Evolutionary conservation across 176 grass and related monocot species (phyloP), one percentile per base, ranked within the genome.

Genomic region (Chrysopogon serrulatus): DNA sequence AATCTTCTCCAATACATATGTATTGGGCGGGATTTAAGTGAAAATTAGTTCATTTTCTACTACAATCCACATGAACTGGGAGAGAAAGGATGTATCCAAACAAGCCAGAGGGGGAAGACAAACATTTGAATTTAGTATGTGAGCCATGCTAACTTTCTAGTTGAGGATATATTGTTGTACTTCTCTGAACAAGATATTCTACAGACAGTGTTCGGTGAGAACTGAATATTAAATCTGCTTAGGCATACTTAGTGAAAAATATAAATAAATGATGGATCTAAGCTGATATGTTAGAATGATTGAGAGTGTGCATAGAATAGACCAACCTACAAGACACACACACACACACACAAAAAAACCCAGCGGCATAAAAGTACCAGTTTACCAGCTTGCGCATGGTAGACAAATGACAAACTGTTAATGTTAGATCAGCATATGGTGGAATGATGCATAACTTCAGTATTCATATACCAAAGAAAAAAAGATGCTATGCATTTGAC

Each of bases 101-200:
- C 3, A 26, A 57, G 10, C 54, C 53, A 12, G 54, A 27, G 68
- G 60, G 59, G 27, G 21, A 5, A 83, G 24, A 30, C 31, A 8
- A 26, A 30, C 15, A 74, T 82, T 45, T 82, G n/a, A 74, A 17
- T 65, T 74, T 32, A 51, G 8, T 63, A 74, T 3, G 10, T 23
- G 68, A 78, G 59, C 39, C 21, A 71, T 85, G 36, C 27, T 70
- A 59, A 59, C 9, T 85, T 48, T 57, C 74, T 60, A 78, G 56
- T 73, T 62, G 28, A 19, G 6, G 39, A 80, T 70, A 10, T 62
- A 85, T 39, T 17, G 18, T 74, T 37, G 21, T 31, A 10, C 24
- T 81, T 34, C 30, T 35, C 39, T 33, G 4, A 42, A 54, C 54
- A 33, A 27, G 65, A 84, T 77, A 77, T 28, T 21, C 40, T 56